These are phyloP conservation scores for Alternaria postmessia DNA, from an alignment of 2,329 filamentous ascomycete genomes.

Conservation along the genomic window DNA sequence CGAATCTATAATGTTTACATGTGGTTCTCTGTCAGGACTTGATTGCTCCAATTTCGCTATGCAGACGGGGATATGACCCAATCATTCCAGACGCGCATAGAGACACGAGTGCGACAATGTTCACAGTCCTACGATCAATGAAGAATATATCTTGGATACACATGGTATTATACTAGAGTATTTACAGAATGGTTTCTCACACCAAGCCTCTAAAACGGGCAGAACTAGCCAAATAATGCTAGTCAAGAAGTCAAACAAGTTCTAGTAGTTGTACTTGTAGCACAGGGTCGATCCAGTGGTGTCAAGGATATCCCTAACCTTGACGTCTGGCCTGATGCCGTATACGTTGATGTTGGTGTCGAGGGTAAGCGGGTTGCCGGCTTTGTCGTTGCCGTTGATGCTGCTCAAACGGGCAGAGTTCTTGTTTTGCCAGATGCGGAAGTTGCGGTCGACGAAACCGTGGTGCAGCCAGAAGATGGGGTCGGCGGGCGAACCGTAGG, in stretches of 20 bases:
- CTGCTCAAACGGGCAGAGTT: constrained; percentile 31
- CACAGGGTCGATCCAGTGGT: constrained; percentile 36
- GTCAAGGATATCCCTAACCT: constrained; percentile 43
- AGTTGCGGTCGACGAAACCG: constrained; percentile 59
- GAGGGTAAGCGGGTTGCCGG: constrained; percentile 34
- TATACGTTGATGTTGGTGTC: constrained; percentile 40
- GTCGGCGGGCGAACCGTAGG: constrained; percentile 45
- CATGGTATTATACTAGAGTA: constrained; percentile 14
- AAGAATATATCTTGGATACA: neutral
- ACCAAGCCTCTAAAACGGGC: constrained; percentile 6
- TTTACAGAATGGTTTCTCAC: constrained; percentile 7
- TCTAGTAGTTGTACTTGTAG: constrained; percentile 50
- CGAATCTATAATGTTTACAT: neutral
- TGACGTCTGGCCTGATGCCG: constrained; percentile 36
- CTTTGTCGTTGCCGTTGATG: constrained; percentile 53
- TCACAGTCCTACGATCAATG: neutral
- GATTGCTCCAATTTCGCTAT: neutral
- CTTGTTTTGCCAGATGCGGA: constrained; percentile 60
- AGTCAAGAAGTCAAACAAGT: neutral
- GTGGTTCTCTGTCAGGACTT: neutral
- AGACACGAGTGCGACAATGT: neutral
- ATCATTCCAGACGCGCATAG: neutral
- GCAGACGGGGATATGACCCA: neutral
- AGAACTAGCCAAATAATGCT: neutral
- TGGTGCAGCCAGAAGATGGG: constrained; percentile 61